Percentiles rank a stretch among this genome's conserved stretches.
phyloP scores from a whole-genome alignment of 352 stramenopile species.

The Lagenidium giganteum region DNA sequence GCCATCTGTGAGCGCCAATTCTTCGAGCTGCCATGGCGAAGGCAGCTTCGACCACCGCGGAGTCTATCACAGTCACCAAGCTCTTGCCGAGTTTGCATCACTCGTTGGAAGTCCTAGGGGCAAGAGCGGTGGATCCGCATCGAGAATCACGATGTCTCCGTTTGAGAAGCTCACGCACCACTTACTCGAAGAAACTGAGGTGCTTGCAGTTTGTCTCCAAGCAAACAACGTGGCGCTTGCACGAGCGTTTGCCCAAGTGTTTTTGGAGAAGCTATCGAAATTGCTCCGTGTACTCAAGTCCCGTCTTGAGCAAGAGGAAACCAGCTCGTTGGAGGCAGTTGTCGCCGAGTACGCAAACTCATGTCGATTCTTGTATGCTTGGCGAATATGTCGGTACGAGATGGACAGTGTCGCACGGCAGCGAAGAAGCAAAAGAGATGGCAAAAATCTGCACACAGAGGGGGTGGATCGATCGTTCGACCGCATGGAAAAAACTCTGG shows the following conservation, averaged over 20 bases:
- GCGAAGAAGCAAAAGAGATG: conserved; percentile 7
- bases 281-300: conserved; percentile 27
- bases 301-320: conserved; percentile 21
- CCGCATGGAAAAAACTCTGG: conserved; percentile 44
- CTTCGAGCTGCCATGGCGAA: no score
- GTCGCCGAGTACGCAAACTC: conserved; percentile 56
- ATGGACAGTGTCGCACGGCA: conserved; percentile 37
- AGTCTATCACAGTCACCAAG: no score
- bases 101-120: no score
- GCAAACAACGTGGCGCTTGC: conserved; percentile 53
- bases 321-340: conserved; percentile 31
- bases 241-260: conserved; percentile 58
- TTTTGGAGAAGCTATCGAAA: conserved; percentile 53
- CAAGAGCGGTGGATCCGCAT: background rate
- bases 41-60: no score
- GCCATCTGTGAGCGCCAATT: no score
- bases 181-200: conserved; percentile 68
- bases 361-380: conserved; percentile 52
- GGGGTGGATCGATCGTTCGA: conserved; percentile 64
- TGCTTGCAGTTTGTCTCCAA: conserved; percentile 58
- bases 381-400: conserved; percentile 56
- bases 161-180: conserved; percentile 71
- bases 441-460: conserved; percentile 41
- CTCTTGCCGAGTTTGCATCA: no score
- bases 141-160: conserved; percentile 21